These are phyloP conservation scores for Capronia coronata DNA, from an alignment of 2,329 filamentous ascomycete species.

Conservation along the genomic window DNA sequence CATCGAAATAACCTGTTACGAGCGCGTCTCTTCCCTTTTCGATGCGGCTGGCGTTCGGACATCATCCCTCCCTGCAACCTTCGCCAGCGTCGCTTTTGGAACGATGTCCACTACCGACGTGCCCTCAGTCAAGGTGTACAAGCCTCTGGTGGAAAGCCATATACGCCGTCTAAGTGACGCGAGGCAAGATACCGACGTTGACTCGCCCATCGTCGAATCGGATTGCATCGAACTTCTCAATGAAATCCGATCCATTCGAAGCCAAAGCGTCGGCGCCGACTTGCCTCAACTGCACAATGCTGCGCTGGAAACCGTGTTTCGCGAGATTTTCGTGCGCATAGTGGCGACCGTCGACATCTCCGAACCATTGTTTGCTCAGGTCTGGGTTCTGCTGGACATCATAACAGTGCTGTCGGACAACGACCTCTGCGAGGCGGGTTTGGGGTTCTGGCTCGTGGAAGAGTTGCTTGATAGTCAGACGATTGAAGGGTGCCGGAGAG, in stretches of 20 bases:
- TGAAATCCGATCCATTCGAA: slow-evolving; percentile 13
- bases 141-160: slow-evolving; percentile 17
- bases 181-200: slow-evolving; percentile 13
- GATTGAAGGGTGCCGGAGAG: slow-evolving; percentile 78
- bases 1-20: not conserved
- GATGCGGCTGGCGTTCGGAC: not conserved
- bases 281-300: slow-evolving; percentile 53
- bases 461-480: slow-evolving; percentile 95
- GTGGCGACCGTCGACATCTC: slow-evolving; percentile 70
- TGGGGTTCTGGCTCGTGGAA: slow-evolving; percentile 86
- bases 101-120: slow-evolving; percentile 22
- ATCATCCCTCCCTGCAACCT: not conserved
- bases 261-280: slow-evolving; percentile 24
- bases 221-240: slow-evolving; percentile 25
- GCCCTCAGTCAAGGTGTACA: slow-evolving; percentile 22
- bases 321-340: slow-evolving; percentile 70
- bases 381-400: slow-evolving; percentile 93
- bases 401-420: slow-evolving; percentile 81
- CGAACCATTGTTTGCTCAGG: slow-evolving; percentile 67
- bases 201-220: slow-evolving; percentile 14
- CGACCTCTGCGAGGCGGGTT: slow-evolving; percentile 63
- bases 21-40: not conserved
- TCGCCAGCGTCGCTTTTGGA: not conserved
- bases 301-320: slow-evolving; percentile 75
- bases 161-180: slow-evolving; percentile 11